phyloP scores from a whole-genome alignment of 2,329 filamentous ascomycete genomes.

The Penicillium rolfsii region DNA sequence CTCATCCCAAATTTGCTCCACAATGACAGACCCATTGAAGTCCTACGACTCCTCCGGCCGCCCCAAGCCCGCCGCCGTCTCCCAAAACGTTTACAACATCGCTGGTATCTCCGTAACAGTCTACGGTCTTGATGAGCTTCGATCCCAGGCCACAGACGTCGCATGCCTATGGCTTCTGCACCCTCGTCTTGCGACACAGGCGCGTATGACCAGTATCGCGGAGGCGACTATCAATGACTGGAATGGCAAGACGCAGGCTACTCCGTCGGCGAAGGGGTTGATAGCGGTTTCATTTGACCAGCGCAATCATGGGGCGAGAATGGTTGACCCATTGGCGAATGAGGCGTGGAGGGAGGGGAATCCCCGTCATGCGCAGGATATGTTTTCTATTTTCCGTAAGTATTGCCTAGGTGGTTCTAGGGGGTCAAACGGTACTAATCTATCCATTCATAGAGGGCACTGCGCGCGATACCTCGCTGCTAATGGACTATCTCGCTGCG shows the following conservation, averaged over 20 bases:
- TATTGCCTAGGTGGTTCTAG: slow-evolving; percentile 9
- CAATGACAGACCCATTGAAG: slow-evolving; percentile 44
- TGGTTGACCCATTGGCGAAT: slow-evolving; percentile 70
- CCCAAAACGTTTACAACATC: slow-evolving; percentile 69
- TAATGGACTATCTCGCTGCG: slow-evolving; percentile 77
- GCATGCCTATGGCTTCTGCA: slow-evolving; percentile 92
- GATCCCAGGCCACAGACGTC: slow-evolving; percentile 57
- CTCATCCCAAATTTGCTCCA: background rate
- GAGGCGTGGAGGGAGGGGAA: slow-evolving; percentile 80
- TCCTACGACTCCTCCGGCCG: slow-evolving; percentile 36
- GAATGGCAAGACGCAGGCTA: slow-evolving; percentile 53
- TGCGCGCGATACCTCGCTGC: slow-evolving; percentile 70
- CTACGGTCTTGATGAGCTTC: slow-evolving; percentile 78
- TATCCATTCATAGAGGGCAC: slow-evolving; percentile 57
- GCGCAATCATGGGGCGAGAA: slow-evolving; percentile 81
- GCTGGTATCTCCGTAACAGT: slow-evolving; percentile 77
- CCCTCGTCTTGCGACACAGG: slow-evolving; percentile 70
- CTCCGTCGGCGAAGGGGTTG: slow-evolving; percentile 58
- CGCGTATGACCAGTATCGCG: slow-evolving; percentile 76
- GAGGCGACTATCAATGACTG: slow-evolving; percentile 69
- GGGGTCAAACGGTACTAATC: background rate
- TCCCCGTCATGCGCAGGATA: slow-evolving; percentile 81
- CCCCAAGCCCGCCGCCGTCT: slow-evolving; percentile 53
- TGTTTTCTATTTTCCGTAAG: slow-evolving; percentile 77
- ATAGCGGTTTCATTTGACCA: slow-evolving; percentile 89